Evolutionary conservation across 2,329 filamentous ascomycete genomes (phyloP), one percentile per base, ranked within the genome.

Genomic region (Thyridium curvatum): DNA sequence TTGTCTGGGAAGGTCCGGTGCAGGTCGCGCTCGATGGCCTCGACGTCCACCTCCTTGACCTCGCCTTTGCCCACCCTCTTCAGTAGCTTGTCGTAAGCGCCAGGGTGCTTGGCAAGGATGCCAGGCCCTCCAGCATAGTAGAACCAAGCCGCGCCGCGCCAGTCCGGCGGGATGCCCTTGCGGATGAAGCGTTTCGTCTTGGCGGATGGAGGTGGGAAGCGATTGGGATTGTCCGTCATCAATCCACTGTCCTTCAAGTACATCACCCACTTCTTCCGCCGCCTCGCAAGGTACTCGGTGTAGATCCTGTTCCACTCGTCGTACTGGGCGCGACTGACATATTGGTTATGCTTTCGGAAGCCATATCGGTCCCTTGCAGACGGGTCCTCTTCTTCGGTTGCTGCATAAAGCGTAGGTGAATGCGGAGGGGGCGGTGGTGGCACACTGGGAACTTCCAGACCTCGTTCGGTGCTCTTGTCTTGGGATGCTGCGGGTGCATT

Each of bases 1-100:
- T 97, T 96, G 65, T 97, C 91, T 0, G 91, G 91, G 53, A 96
- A 97, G 0, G 91, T 96, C 31, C 91, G 80, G 62, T 96, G 86
- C 16, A 97, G 69, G 60, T 97, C 91, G 35, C 91, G 82, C 65
- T 97, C 91, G 52, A 97, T 95, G 36, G 90, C 84, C 54, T 97
- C 91, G 32, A 83, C 74, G 51, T 96, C 88, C 37, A 86, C 74
- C 0, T 77, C 69, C 53, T 84, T 82, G 28, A 86, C 79, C 31
- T 69, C 65, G 8, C 53, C 53, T 0, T 32, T 40, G 14, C 46
- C 46, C 7, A 54, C 54, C 43, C 77, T 71, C 40, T 74, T 67
- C 26, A 93, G 68, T 30, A 94, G 66, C 38, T 79, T 72, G 38
- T 80, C 74, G 56, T 96, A 97, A 13, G 91, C 66, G 1, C 86